Evolutionary conservation across 352 stramenopile genomes (phyloP), one percentile per base, ranked within the genome.

Genomic region (Phytophthora fragariaefolia): DNA sequence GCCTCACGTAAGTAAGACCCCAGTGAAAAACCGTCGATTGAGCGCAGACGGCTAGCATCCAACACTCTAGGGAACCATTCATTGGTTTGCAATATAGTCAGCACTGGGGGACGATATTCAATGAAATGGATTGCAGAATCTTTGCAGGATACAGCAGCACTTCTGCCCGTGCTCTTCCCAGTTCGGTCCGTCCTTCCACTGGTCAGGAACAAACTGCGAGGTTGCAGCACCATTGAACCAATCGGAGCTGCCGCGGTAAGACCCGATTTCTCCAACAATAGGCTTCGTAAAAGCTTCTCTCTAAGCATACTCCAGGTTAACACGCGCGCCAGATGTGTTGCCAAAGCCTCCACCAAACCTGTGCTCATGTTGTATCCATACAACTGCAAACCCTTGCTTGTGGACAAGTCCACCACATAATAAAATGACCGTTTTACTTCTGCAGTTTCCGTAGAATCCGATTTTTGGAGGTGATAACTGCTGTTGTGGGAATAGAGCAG

Each of bases 301-400:
- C 87, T 85, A 55, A 95, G 75, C 49, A 82, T 71, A n/a, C 55
- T 84, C 87, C 87, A 95, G 23, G 85, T 95, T 22, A 92, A 50
- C 38, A 92, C 68, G 10, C 81, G 74, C 8, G 85, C 76, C 8
- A 89, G 53, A 38, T 90, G 73, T 7, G 79, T 73, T 3, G 82
- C 58, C 23, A 95, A 62, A 2, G 69, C 71, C 20, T 95, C 87
- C 15, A 90, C 66, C 13, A 93, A 66, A 42, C 76, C 68, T 1
- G 67, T 61, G 40, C 85, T 92, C 77, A 93, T 84, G 54, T 95
- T 95, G 73, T 95, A 95, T 46, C 78, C 87, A 48, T 88, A 91
- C 18, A 91, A 64, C 0, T 69, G 69, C 23, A 95, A 42, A 0
- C 87, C 87, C 27, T 75, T 82, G n/a, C 49, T 73, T 7, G 74